These are phyloP conservation scores for Flaveria floridana DNA, from an alignment of 140 eudicot species.

Conservation along the genomic window DNA sequence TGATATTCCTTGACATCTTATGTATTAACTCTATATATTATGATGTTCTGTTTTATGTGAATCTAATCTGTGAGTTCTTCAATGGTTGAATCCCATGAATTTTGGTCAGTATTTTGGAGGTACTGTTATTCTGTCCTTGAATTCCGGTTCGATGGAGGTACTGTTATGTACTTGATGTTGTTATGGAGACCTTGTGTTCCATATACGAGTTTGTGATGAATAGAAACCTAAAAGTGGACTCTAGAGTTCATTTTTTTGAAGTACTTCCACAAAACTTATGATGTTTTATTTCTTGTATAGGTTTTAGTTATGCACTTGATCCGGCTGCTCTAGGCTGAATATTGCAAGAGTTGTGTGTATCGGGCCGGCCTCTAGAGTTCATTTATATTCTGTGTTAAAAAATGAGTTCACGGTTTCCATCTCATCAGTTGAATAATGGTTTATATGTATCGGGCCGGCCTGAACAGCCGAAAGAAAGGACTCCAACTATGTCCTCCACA, in stretches of 20 bases:
- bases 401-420: slow-evolving; percentile 72
- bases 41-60: background rate
- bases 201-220: background rate
- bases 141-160: too few relatives aligned
- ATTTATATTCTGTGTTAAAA: background rate
- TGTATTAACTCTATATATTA: slow-evolving; percentile 2
- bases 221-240: background rate
- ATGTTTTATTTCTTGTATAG: slow-evolving; percentile 21
- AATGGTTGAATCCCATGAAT: slow-evolving; percentile 18
- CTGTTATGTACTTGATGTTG: too few relatives aligned
- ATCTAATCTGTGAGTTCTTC: background rate
- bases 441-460: slow-evolving; percentile 73
- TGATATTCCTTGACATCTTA: background rate
- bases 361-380: too few relatives aligned
- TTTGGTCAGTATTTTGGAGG: background rate
- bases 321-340: slow-evolving; percentile 24
- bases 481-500: slow-evolving; percentile 65
- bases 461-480: slow-evolving; percentile 68
- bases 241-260: background rate
- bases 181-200: too few relatives aligned
- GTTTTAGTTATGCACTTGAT: slow-evolving; percentile 19
- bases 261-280: background rate
- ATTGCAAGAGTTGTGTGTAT: background rate
- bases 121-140: background rate
- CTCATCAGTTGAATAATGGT: slow-evolving; percentile 68